A percentile compares a stretch with the other conserved stretches of the same genome.
Conservation (phyloP, 257 asterid species). For the Henckelia pumila region DNA sequence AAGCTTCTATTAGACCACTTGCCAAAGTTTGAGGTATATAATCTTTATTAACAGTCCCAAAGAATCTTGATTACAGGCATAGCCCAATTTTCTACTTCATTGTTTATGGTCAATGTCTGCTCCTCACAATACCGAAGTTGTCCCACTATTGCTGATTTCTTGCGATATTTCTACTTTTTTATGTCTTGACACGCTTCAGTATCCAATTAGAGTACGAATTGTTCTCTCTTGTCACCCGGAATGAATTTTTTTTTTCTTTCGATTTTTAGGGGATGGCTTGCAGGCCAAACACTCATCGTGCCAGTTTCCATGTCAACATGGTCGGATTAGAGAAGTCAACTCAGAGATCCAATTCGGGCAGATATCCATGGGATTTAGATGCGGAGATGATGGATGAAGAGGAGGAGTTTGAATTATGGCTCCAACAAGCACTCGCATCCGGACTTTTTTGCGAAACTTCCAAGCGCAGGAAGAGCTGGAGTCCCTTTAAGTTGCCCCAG, state of each 20-base stretch:
- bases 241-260: slow-evolving; percentile 1
- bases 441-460: slow-evolving; percentile 88
- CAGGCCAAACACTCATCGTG: slow-evolving; percentile 92
- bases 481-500: slow-evolving; percentile 91
- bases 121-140: neutral
- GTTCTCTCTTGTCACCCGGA: neutral
- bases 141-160: neutral
- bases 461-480: slow-evolving; percentile 95
- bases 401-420: slow-evolving; percentile 95
- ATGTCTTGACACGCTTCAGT: neutral
- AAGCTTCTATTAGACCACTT: neutral
- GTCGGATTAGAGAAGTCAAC: slow-evolving; percentile 80
- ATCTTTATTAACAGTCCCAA: neutral
- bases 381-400: slow-evolving; percentile 96
- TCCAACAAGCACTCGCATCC: slow-evolving; percentile 92
- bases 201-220: neutral
- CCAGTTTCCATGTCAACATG: slow-evolving; percentile 99
- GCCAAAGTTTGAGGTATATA: neutral
- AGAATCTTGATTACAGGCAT: neutral
- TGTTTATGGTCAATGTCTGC: neutral
- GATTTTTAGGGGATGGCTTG: slow-evolving; percentile 97
- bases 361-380: slow-evolving; percentile 91
- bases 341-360: slow-evolving; percentile 77
- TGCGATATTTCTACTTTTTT: neutral
- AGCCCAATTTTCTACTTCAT: neutral